Evolutionary conservation across 345 rosid genomes (phyloP), one percentile per base, ranked within the genome.

Genomic region (Sonneratia alba): DNA sequence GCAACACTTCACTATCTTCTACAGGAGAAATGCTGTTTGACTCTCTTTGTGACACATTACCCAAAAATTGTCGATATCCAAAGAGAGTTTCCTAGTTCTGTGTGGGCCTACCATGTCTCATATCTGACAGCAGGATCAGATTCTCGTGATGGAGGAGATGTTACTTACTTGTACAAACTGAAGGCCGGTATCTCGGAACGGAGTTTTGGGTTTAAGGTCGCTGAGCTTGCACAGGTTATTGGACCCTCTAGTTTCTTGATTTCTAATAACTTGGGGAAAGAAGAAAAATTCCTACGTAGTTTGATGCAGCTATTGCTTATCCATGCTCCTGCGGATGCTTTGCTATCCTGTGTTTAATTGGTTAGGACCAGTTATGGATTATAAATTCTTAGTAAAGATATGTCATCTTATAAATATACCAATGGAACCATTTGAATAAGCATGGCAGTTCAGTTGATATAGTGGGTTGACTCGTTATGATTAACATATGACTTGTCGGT

Each of bases 31-130:
- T 86, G 77, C 78, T 84, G 96, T 84, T 71, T 86, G 86, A 88
- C 83, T 79, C 96, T 94, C 62, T 94, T 94, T 75, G 98, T 94
- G 53, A 94, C 98, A 18, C 98, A 91, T 83, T 91, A 94, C 82
- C 95, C 97, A 8, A 89, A 88, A 79, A 84, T 91, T 73, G 85
- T 92, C 15, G 88, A 88, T 42, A 81, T 91, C 43, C 83, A 70
- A 77, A 80, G 66, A 43, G 72, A 76, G 68, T 87, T 86, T 68
- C 92, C 87, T 3, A 82, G 81, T 70, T 83, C 86, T 24, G 89
- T 82, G 43, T 93, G 87, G 67, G 81, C 87, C 57, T 94, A 94
- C 76, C 97, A 91, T 74, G 98, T 91, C 72, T 94, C 96, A 4
- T 94, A 90, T 82, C 82, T 91, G 79, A 89, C 96, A 19, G 75